Evolutionary conservation across 306 rosid genomes (phyloP).

Genomic region (Senna tora): DNA sequence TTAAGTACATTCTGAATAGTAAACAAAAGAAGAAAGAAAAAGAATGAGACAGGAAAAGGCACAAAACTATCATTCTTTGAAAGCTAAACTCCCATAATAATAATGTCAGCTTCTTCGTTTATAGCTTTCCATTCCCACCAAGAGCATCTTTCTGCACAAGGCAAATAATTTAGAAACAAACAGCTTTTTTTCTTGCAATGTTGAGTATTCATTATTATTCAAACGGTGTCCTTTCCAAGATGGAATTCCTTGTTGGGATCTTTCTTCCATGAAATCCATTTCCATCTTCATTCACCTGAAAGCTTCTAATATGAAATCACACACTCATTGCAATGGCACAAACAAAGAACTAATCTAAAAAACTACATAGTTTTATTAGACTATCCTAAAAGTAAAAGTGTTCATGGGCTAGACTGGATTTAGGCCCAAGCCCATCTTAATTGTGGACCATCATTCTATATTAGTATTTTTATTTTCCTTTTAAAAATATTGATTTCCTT

Average conservation of each 20-base stretch:
- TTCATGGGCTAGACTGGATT: no score
- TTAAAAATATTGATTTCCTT: no score
- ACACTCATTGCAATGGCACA: constrained; percentile 22
- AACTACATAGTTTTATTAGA: no score
- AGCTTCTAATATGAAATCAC: constrained; percentile 36
- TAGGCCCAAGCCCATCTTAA: no score
- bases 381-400: no score
- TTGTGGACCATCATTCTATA: no score
- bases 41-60: not conserved
- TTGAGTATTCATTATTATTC: constrained; percentile 47
- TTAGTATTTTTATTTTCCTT: no score
- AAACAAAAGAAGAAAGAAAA: constrained; percentile 8
- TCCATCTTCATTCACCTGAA: constrained; percentile 56
- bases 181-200: constrained; percentile 39
- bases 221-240: constrained; percentile 48
- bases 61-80: constrained; percentile 28
- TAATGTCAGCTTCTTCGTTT: constrained; percentile 18
- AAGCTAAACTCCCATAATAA: constrained; percentile 32
- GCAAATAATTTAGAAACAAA: constrained; percentile 40
- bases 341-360: no score
- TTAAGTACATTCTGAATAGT: not conserved
- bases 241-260: constrained; percentile 43
- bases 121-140: constrained; percentile 43
- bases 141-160: constrained; percentile 45
- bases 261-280: constrained; percentile 50